Evolutionary conservation across 2,329 filamentous ascomycete species (phyloP).

Genomic region (Knufia fluminis): DNA sequence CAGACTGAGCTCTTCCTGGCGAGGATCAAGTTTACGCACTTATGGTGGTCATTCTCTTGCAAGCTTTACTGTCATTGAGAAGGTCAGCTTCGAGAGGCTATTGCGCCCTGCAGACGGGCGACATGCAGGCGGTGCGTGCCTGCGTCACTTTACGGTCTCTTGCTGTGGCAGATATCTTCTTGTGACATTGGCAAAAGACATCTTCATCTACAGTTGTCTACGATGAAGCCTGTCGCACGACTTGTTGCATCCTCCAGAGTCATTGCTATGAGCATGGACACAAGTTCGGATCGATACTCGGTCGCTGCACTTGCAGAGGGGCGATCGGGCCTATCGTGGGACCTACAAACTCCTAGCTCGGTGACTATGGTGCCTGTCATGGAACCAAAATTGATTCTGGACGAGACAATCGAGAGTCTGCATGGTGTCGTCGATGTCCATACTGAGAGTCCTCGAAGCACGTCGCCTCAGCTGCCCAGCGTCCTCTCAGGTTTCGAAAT

Average conservation of each 20-base stretch:
- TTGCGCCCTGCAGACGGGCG: slow-evolving; percentile 17
- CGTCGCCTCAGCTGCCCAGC: background rate
- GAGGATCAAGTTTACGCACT: slow-evolving; percentile 24
- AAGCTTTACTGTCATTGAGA: slow-evolving; percentile 10
- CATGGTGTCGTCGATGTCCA: slow-evolving; percentile 1
- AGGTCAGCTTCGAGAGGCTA: slow-evolving; percentile 21
- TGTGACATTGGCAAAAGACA: slow-evolving; percentile 43
- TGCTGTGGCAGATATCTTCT: slow-evolving; percentile 51
- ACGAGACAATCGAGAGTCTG: background rate
- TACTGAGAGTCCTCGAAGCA: slow-evolving; percentile 7
- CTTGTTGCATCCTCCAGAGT: slow-evolving; percentile 50
- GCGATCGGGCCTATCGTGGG: slow-evolving; percentile 52
- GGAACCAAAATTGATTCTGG: background rate
- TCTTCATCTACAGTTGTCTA: slow-evolving; percentile 48
- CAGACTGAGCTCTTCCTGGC: slow-evolving; percentile 35
- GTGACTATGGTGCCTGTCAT: background rate
- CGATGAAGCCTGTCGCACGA: slow-evolving; percentile 40
- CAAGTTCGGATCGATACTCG: slow-evolving; percentile 45
- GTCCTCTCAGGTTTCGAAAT: background rate
- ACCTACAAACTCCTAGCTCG: slow-evolving; percentile 25
- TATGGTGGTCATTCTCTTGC: slow-evolving; percentile 10
- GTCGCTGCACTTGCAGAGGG: slow-evolving; percentile 52
- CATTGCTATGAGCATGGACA: slow-evolving; percentile 54
- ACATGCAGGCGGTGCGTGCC: background rate
- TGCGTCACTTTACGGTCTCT: slow-evolving; percentile 44